A percentile compares a stretch with the other conserved stretches of the same genome.
Conservation (phyloP, 805 yeast species). For the Phaffomyces opuntiae region DNA sequence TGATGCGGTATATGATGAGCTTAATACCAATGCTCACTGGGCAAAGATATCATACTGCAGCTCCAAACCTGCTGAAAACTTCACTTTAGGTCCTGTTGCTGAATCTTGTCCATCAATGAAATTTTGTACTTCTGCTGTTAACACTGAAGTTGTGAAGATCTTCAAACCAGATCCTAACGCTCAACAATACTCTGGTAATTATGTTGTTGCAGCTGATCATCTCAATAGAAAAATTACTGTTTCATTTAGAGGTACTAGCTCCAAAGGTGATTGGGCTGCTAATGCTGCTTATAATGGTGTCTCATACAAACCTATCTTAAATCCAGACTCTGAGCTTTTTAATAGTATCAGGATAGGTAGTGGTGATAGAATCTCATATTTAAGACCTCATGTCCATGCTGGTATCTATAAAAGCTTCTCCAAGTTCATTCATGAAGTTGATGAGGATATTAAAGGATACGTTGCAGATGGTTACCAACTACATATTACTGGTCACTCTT, state of each 20-base stretch:
- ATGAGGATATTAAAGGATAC: conserved; percentile 26
- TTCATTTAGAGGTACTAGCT: conserved; percentile 2
- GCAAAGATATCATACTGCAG: conserved; percentile 18
- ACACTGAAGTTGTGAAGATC: background rate
- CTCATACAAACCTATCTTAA: background rate
- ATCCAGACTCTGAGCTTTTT: background rate
- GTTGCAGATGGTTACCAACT: conserved; percentile 39
- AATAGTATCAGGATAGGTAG: background rate
- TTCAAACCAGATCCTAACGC: background rate
- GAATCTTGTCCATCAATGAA: conserved; percentile 11
- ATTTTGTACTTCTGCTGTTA: conserved; percentile 1
- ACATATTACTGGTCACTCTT: conserved; percentile 63
- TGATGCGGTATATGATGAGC: conserved; percentile 7
- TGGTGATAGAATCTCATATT: background rate
- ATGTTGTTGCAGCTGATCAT: conserved; percentile 1
- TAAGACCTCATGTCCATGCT: background rate
- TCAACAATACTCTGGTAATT: conserved; percentile 8
- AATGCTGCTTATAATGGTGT: conserved; percentile 3
- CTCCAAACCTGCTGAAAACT: conserved; percentile 2
- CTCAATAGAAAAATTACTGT: background rate
- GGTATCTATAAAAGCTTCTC: background rate
- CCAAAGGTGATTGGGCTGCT: conserved; percentile 4
- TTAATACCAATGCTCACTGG: conserved; percentile 11
- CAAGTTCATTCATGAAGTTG: conserved; percentile 21
- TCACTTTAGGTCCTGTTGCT: conserved; percentile 7